These are phyloP conservation scores for Annona cherimola DNA, from an alignment of 164 flowering plant genomes.

Conservation along the genomic window DNA sequence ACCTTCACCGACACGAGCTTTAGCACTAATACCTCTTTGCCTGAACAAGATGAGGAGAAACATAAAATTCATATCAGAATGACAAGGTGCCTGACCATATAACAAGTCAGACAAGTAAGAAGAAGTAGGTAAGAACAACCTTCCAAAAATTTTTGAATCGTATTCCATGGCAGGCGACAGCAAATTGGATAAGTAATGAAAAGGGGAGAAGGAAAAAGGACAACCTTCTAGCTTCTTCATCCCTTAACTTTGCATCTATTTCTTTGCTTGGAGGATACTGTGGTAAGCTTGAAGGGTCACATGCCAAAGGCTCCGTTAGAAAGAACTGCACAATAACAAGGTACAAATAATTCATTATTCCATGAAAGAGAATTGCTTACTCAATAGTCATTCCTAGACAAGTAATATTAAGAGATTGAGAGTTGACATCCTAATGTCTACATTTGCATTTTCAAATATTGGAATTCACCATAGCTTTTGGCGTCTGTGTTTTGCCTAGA, in stretches of 20 bases:
- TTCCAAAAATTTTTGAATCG: neutral
- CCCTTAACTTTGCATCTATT: slow-evolving; percentile 80
- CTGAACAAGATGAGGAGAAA: slow-evolving; percentile 21
- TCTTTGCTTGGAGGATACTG: slow-evolving; percentile 97
- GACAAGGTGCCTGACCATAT: neutral
- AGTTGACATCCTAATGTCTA: neutral
- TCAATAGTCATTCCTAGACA: neutral
- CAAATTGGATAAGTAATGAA: neutral
- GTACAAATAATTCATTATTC: neutral
- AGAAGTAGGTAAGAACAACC: neutral
- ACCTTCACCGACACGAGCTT: slow-evolving; percentile 44
- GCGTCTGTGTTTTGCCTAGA: neutral
- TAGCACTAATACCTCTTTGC: slow-evolving; percentile 52
- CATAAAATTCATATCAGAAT: neutral
- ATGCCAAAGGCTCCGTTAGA: slow-evolving; percentile 62
- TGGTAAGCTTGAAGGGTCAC: slow-evolving; percentile 87
- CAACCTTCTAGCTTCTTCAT: slow-evolving; percentile 87
- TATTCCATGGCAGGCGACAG: neutral
- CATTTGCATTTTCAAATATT: too few species aligned
- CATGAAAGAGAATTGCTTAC: neutral
- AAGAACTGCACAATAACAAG: slow-evolving; percentile 47
- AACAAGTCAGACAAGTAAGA: neutral
- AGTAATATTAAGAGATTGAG: neutral
- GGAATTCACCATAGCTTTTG: neutral
- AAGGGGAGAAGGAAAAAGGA: neutral